Evolutionary conservation across 441 rosid genomes (phyloP).

Genomic region (Hypseocharis bilobata): DNA sequence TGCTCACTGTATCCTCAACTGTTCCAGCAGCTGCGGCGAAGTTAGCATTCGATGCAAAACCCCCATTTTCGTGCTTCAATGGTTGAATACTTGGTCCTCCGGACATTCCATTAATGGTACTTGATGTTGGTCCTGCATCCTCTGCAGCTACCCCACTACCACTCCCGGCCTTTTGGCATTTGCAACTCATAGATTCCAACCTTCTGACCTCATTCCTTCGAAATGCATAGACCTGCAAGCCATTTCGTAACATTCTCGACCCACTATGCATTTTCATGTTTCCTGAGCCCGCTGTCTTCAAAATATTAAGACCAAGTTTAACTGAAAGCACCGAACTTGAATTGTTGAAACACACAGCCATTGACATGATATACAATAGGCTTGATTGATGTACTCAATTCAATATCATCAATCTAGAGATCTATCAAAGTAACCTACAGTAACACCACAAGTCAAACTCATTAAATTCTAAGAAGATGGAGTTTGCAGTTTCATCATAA

Average conservation of each 20-base stretch:
- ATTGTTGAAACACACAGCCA: slow-evolving; percentile 27
- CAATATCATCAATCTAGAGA: not conserved
- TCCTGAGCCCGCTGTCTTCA: slow-evolving; percentile 17
- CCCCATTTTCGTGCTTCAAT: slow-evolving; percentile 26
- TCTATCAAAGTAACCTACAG: not conserved
- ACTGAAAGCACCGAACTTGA: slow-evolving; percentile 25
- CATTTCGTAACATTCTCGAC: slow-evolving; percentile 13
- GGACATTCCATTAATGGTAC: slow-evolving; percentile 24
- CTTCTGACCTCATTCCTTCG: slow-evolving; percentile 17
- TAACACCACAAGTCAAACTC: not conserved
- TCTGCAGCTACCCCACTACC: slow-evolving; percentile 24
- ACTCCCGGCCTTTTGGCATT: slow-evolving; percentile 33
- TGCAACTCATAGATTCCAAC: slow-evolving; percentile 28
- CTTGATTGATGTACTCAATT: not conserved
- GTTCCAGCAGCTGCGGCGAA: slow-evolving; percentile 19
- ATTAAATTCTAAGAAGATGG: not conserved
- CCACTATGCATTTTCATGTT: slow-evolving; percentile 15
- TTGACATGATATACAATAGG: not conserved
- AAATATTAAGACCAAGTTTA: slow-evolving; percentile 16
- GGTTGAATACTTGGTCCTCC: slow-evolving; percentile 23
- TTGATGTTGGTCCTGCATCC: slow-evolving; percentile 15
- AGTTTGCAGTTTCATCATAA: not conserved
- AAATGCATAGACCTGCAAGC: slow-evolving; percentile 7
- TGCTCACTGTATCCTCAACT: slow-evolving; percentile 22
- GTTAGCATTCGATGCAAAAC: slow-evolving; percentile 21